Evolutionary conservation across 1,139 yeast genomes (phyloP).

Genomic region (Zhuliangozyma parablackwelliae): DNA sequence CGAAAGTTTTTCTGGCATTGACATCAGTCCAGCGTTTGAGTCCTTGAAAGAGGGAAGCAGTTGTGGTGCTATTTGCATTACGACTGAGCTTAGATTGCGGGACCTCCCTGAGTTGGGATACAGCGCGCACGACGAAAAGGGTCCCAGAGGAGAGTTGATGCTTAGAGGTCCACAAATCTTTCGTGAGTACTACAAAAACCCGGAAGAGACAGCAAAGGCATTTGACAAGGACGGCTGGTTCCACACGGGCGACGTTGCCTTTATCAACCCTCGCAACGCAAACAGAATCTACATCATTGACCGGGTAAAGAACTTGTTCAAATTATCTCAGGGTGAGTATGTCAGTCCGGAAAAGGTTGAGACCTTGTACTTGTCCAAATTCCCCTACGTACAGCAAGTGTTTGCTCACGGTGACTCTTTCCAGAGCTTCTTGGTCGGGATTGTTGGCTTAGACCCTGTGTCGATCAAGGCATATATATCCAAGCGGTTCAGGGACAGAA

Average conservation of each 20-base stretch:
- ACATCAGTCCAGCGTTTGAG: conserved; percentile 22
- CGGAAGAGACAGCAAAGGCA: conserved; percentile 36
- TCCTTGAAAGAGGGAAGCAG: conserved; percentile 31
- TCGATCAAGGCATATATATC: conserved; percentile 14
- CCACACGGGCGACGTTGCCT: conserved; percentile 37
- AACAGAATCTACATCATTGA: conserved; percentile 32
- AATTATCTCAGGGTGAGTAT: conserved; percentile 42
- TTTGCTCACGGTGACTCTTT: conserved; percentile 58
- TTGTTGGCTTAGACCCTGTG: conserved; percentile 48
- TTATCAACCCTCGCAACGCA: conserved; percentile 16
- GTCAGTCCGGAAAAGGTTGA: conserved; percentile 43
- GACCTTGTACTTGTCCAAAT: conserved; percentile 30
- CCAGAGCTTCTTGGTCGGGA: conserved; percentile 55
- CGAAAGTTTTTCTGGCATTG: conserved; percentile 41
- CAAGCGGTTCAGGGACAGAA: conserved; percentile 11
- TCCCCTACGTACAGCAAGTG: conserved; percentile 29
- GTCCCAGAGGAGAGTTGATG: conserved; percentile 39
- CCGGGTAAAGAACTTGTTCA: conserved; percentile 41
- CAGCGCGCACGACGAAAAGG: conserved; percentile 22
- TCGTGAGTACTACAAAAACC: conserved; percentile 31
- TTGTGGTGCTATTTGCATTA: conserved; percentile 27
- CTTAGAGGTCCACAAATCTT: conserved; percentile 38
- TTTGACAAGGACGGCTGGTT: conserved; percentile 55
- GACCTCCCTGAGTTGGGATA: conserved; percentile 40
- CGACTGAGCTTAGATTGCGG: conserved; percentile 31